Base-by-base conservation (phyloP, 257 asterid genomes). In the Echites panduratus region DNA sequence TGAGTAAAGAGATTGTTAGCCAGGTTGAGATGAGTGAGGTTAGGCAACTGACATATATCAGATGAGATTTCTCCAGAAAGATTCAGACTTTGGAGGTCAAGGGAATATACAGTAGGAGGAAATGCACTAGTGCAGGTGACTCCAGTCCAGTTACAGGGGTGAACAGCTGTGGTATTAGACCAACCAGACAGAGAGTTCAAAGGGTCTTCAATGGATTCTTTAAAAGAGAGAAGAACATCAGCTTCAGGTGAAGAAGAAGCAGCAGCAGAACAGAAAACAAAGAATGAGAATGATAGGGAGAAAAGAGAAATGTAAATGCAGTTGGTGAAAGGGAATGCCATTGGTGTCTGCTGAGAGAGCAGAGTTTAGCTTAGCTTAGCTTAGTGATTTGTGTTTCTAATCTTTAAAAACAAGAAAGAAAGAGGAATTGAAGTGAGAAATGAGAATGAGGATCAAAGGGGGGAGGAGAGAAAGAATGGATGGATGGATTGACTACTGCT, bases 21-120 rank as follows among this genome's bases (percentile, higher is more conserved):
- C 70, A 92, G 90, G 78, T 83, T 87, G 22, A 89, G 86, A 73
- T 84, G 80, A 58, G 85, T 72, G n/a, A 92, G 89, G 41, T 74
- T 80, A 24, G 85, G 20, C 43, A 92, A 88, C 22, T 71, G 65
- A 77, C 96, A 89, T 26, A 89, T 41, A 45, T 90, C 81, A 40
- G 93, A 77, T 78, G 96, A 85, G 78, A 92, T 89, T 84, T 86
- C 89, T 63, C 98, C 98, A 59, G 96, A 92, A 71, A 92, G 96
- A 82, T 89, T 92, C 61, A 81, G 70, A 63, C 77, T 87, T 84
- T 81, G 90, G n/a, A 92, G 96, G 58, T 75, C 80, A 11, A 90
- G 75, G 41, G 87, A 86, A 70, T 83, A 76, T 53, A 92, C 85
- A 59, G 73, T 27, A 16, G 81, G 77, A 66, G 88, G 84, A 59